These are phyloP conservation scores for Fraxinus excelsior DNA, from an alignment of 257 asterid genomes.

Conservation along the genomic window DNA sequence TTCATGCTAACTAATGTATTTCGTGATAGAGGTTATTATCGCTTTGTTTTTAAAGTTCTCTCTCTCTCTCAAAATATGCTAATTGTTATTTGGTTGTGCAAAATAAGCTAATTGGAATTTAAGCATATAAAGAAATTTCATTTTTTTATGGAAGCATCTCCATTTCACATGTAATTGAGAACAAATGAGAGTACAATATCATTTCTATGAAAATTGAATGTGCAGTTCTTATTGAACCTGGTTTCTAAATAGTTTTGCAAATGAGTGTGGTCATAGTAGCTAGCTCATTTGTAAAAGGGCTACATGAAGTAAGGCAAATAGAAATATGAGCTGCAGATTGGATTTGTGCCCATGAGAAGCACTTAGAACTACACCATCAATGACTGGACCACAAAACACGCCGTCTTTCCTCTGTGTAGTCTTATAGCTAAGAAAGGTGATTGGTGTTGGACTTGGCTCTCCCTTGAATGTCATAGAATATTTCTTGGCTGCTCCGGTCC, in stretches of 20 bases:
- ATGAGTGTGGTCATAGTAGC: slow-evolving; percentile 6
- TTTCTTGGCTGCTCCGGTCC: slow-evolving; percentile 53
- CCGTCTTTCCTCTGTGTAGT: slow-evolving; percentile 46
- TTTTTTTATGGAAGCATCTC: not conserved
- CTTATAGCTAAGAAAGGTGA: slow-evolving; percentile 53
- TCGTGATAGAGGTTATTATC: not conserved
- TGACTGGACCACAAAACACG: slow-evolving; percentile 55
- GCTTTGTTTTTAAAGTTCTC: not conserved
- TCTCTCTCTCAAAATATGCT: not conserved
- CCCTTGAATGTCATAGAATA: slow-evolving; percentile 44
- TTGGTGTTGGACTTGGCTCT: slow-evolving; percentile 39
- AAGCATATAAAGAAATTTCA: not conserved
- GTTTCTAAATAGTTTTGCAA: not conserved
- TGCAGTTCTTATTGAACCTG: not conserved
- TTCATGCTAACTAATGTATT: not conserved
- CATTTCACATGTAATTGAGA: not conserved
- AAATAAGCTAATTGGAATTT: not conserved
- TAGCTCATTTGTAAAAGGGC: slow-evolving; percentile 28
- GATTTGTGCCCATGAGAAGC: slow-evolving; percentile 29
- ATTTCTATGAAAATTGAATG: not conserved
- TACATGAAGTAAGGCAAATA: slow-evolving; percentile 30
- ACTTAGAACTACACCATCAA: slow-evolving; percentile 49
- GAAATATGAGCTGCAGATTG: slow-evolving; percentile 18
- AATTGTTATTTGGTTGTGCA: not conserved
- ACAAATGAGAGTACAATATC: not conserved